A percentile compares a stretch with the other conserved stretches of the same genome.
These are phyloP conservation scores for Gypsophila paniculata DNA, from an alignment of 179 eudicot genomes.

Conservation along the genomic window DNA sequence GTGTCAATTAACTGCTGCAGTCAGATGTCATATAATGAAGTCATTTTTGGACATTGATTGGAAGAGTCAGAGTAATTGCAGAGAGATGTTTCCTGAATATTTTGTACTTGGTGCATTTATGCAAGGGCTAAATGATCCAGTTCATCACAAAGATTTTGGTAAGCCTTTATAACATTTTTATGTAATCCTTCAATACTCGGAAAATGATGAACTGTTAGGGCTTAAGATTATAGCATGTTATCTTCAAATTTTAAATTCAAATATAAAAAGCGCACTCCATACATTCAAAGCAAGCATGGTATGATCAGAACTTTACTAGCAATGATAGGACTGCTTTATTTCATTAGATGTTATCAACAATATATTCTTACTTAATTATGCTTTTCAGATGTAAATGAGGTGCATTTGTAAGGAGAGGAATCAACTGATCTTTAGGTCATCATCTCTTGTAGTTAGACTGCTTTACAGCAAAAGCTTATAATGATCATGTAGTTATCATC, in stretches of 20 bases:
- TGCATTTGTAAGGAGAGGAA: background rate
- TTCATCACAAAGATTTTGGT: conserved; percentile 99
- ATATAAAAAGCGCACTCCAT: background rate
- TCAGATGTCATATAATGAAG: conserved; percentile 87
- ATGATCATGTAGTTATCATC: background rate
- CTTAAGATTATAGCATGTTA: background rate
- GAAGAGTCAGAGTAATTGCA: conserved; percentile 54
- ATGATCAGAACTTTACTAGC: background rate
- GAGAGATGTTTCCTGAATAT: conserved; percentile 53
- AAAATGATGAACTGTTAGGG: background rate
- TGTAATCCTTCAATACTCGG: background rate
- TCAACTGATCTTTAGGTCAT: background rate
- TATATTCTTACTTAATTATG: background rate
- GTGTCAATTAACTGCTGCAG: conserved; percentile 39
- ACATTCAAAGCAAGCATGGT: background rate
- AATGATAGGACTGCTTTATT: background rate
- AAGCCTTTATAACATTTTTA: conserved; percentile 23
- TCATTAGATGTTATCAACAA: background rate
- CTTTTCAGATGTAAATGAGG: background rate
- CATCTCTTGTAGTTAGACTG: background rate
- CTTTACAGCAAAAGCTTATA: background rate
- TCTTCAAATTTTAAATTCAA: too few species aligned
- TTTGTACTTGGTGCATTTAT: conserved; percentile 79
- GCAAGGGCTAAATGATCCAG: conserved; percentile 87
- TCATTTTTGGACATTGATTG: conserved; percentile 83